Conservation (phyloP, 176 grass and related monocot species). For the Themeda triandra region DNA sequence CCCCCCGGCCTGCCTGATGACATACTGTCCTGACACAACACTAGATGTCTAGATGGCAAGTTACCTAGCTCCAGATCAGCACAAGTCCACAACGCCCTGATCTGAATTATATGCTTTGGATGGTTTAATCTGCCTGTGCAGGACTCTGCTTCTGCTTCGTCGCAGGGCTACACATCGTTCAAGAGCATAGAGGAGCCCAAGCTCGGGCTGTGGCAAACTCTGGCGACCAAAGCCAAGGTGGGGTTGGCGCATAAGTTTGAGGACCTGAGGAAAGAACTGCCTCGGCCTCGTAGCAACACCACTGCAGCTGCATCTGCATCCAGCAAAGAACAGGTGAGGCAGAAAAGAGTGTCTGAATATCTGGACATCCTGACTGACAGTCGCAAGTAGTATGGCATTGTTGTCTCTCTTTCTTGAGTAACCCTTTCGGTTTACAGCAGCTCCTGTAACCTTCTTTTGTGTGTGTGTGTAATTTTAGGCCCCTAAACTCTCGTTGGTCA, state of each 20-base stretch:
- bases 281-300: slow-evolving; percentile 18
- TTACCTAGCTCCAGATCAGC: background rate
- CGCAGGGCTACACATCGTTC: slow-evolving; percentile 69
- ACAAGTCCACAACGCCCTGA: background rate
- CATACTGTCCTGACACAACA: too few relatives aligned
- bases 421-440: background rate
- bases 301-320: slow-evolving; percentile 17
- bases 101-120: background rate
- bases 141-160: slow-evolving; percentile 44
- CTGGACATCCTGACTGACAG: background rate
- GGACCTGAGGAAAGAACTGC: slow-evolving; percentile 2
- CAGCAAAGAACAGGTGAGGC: slow-evolving; percentile 37
- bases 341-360: background rate
- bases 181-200: slow-evolving; percentile 69
- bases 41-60: background rate
- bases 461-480: background rate
- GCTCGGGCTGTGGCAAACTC: slow-evolving; percentile 57
- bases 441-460: background rate
- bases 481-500: slow-evolving; percentile 33
- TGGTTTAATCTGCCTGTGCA: background rate
- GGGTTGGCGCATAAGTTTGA: slow-evolving; percentile 49
- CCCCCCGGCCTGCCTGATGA: too few relatives aligned
- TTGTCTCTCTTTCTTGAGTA: background rate
- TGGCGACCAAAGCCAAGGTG: slow-evolving; percentile 81
- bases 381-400: background rate